phyloP scores from a whole-genome alignment of 768 basidiomycete genomes.

The Suillus bovinus region DNA sequence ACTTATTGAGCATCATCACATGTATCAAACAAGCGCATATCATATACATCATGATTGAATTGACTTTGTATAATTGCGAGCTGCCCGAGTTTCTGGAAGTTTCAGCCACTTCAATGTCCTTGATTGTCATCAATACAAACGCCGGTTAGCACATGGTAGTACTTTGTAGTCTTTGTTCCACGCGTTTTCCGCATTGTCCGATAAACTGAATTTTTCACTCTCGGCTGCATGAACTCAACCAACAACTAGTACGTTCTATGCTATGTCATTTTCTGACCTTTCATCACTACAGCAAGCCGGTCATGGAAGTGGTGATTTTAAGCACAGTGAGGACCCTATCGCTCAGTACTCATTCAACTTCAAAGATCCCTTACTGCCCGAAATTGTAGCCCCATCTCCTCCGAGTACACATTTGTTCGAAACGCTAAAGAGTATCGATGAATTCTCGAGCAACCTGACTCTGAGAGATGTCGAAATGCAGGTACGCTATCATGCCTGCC shows the following conservation, averaged over 20 bases:
- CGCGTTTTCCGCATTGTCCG: background rate
- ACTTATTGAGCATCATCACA: constrained; percentile 26
- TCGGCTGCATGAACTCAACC: constrained; percentile 5
- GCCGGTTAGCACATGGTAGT: background rate
- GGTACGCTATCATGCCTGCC: constrained; percentile 38
- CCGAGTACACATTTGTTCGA: constrained; percentile 25
- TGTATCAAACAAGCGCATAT: constrained; percentile 12
- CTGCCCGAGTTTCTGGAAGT: background rate
- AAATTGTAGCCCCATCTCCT: constrained; percentile 3
- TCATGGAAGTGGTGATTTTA: constrained; percentile 4
- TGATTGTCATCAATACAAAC: background rate
- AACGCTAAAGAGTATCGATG: constrained; percentile 53
- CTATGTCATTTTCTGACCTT: constrained; percentile 6
- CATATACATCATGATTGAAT: constrained; percentile 6
- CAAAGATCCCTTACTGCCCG: background rate
- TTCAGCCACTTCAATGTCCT: background rate
- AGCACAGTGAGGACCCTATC: background rate
- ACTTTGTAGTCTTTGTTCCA: background rate
- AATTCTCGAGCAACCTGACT: constrained; percentile 47
- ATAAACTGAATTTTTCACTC: background rate
- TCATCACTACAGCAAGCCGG: background rate
- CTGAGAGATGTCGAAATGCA: constrained; percentile 67
- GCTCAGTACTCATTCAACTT: background rate
- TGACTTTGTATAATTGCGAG: background rate
- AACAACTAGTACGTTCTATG: constrained; percentile 11